Evolutionary conservation across 345 rosid species (phyloP), one percentile per base, ranked within the genome.

Genomic region (Eucalyptus pumila): DNA sequence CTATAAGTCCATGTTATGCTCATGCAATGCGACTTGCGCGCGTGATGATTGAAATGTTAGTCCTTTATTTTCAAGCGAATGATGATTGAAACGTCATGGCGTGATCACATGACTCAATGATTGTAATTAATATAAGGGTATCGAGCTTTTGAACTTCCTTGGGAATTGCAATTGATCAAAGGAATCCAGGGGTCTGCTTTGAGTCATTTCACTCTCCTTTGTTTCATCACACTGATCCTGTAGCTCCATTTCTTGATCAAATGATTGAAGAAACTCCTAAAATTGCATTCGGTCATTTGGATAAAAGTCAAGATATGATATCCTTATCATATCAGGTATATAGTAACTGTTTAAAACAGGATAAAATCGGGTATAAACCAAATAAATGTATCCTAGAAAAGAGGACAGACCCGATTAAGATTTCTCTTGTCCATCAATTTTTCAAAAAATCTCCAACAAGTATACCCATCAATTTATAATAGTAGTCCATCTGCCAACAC

Each of bases 321-420:
- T 19, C 0, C 2, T 52, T 52, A 52, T 0, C 4, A 52, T 19
- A 52, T 21, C 58, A 0, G 58, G 58, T 1, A 21, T 52, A 0
- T 52, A 21, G 11, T 52, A 8, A 21, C 26, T 8, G 26, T 52
- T 0, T 52, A 52, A 19, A 52, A 52, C 26, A 2, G 26, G 26
- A 21, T 4, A 21, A 52, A 21, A 52, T 52, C 2, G 1, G 26
- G 8, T 52, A 52, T 21, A 52, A 52, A 52, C 11, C 0, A 5
- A 2, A 52, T 52, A 52, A 52, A 52, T 2, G 58, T 21, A 52
- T 21, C 24, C 11, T 52, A 52, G 11, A 1, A 52, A 52, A 52
- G 26, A 8, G 26, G 58, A 8, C 8, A 21, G 58, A 52, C 58
- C 56, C 0, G 0, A 52, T 1, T 21, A 21, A 52, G 58, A 52